Evolutionary conservation across 352 stramenopile species (phyloP).

Genomic region (Pythium pyrilobum): DNA sequence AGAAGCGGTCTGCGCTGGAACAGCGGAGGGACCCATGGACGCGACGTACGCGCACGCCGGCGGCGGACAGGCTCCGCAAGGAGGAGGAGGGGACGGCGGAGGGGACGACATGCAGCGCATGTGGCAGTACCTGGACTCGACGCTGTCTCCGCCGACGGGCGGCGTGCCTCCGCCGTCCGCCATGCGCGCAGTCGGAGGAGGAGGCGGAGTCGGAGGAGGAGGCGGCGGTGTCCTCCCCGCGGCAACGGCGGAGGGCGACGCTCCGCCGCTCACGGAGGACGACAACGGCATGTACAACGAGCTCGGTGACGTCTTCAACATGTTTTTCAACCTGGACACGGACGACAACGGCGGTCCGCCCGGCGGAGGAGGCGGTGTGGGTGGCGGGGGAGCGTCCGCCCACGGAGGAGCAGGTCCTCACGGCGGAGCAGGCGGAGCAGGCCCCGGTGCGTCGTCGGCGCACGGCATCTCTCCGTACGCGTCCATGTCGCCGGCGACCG

Average conservation of each 20-base stretch:
- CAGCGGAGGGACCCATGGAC: too few species aligned
- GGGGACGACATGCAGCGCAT: constrained; percentile 57
- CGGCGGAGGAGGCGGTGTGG: neutral
- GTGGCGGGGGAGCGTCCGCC: neutral
- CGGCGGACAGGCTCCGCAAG: too few species aligned
- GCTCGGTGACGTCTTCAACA: constrained; percentile 64
- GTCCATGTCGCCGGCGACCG: constrained; percentile 70
- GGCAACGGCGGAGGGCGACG: constrained; percentile 23
- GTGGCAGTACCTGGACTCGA: constrained; percentile 58
- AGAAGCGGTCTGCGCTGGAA: too few species aligned
- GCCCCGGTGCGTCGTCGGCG: too few species aligned
- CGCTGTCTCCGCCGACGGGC: constrained; percentile 24
- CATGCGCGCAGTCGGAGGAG: neutral
- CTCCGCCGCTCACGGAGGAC: constrained; percentile 33
- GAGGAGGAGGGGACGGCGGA: neutral
- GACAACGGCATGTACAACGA: constrained; percentile 56
- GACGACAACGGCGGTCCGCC: constrained; percentile 21
- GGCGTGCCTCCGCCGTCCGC: neutral
- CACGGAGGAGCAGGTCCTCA: neutral
- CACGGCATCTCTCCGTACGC: constrained; percentile 45
- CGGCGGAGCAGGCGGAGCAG: neutral
- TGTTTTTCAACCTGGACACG: constrained; percentile 66
- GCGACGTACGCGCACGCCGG: neutral
- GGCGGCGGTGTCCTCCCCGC: constrained; percentile 3
- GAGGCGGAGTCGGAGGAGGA: neutral